phyloP scores from a whole-genome alignment of 148 eudicot species.

The Diospyros lotus region DNA sequence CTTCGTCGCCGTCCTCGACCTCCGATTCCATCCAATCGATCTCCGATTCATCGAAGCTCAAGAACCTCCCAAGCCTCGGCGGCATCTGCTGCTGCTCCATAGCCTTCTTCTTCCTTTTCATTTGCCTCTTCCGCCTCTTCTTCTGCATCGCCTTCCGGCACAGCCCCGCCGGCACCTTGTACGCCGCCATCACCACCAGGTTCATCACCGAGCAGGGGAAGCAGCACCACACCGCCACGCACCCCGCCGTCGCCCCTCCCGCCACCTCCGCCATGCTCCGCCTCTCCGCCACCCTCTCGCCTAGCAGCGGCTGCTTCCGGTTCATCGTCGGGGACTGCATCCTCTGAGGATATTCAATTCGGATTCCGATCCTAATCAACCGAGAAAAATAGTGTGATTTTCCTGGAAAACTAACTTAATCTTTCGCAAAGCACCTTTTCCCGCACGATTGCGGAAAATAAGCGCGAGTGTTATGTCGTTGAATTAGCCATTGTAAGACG shows the following conservation, averaged over 20 bases:
- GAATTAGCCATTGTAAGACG: not conserved
- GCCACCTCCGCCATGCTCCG: slow-evolving; percentile 55
- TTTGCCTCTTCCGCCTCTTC: not conserved
- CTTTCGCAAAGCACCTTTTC: too few species aligned
- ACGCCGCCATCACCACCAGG: slow-evolving; percentile 38
- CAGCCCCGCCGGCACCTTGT: slow-evolving; percentile 46
- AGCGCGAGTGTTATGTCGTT: not conserved
- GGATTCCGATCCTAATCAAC: too few species aligned
- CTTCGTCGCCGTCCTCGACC: slow-evolving; percentile 27
- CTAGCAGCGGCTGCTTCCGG: not conserved
- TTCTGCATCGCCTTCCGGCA: slow-evolving; percentile 39
- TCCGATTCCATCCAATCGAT: slow-evolving; percentile 15
- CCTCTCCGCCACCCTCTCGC: not conserved
- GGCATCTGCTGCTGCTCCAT: not conserved
- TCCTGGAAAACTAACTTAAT: not conserved
- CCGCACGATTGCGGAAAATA: not conserved
- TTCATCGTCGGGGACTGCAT: not conserved
- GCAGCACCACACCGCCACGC: slow-evolving; percentile 67
- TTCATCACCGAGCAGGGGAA: slow-evolving; percentile 56
- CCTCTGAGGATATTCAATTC: too few species aligned
- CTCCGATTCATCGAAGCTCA: slow-evolving; percentile 23
- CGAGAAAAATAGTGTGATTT: too few species aligned
- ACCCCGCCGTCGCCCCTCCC: slow-evolving; percentile 69
- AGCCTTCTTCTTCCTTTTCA: slow-evolving; percentile 22
- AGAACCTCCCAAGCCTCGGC: not conserved